These are phyloP conservation scores for Annona squamosa DNA, from an alignment of 164 flowering plant species.

Conservation along the genomic window DNA sequence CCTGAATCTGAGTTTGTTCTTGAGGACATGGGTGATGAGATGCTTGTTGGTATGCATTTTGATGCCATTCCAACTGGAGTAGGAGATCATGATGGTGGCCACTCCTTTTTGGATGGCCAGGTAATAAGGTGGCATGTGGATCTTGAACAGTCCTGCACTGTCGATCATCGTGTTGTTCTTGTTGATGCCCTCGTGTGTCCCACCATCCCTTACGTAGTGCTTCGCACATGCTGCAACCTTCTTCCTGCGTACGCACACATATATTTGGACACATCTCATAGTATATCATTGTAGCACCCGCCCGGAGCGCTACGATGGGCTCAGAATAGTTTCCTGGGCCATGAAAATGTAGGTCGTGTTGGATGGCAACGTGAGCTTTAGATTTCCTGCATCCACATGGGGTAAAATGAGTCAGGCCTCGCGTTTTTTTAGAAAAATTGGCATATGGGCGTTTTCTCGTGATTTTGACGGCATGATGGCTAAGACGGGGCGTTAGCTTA, in stretches of 20 bases:
- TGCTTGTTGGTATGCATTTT: conserved; percentile 47
- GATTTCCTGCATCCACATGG: too few species aligned
- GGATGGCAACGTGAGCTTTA: too few species aligned
- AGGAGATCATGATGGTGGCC: conserved; percentile 40
- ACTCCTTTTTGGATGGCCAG: conserved; percentile 37
- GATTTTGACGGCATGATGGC: too few species aligned
- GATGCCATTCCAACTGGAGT: conserved; percentile 38
- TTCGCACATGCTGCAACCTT: conserved; percentile 42
- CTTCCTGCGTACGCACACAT: conserved; percentile 9
- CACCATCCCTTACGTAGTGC: conserved; percentile 46
- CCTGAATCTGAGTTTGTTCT: conserved; percentile 33
- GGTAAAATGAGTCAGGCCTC: too few species aligned
- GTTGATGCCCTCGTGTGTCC: conserved; percentile 35
- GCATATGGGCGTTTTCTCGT: too few species aligned
- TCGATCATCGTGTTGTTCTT: conserved; percentile 32
- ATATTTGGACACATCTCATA: too few species aligned
- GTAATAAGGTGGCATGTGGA: conserved; percentile 39
- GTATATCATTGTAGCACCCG: too few species aligned
- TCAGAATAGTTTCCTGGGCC: too few species aligned
- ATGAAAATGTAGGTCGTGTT: too few species aligned
- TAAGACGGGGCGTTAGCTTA: too few species aligned
- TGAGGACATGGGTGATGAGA: conserved; percentile 34
- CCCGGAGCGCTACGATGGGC: too few species aligned
- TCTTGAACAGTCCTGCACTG: conserved; percentile 23
- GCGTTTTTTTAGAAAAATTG: too few species aligned